phyloP scores from a whole-genome alignment of 306 rosid genomes.

The Glycine latifolia region DNA sequence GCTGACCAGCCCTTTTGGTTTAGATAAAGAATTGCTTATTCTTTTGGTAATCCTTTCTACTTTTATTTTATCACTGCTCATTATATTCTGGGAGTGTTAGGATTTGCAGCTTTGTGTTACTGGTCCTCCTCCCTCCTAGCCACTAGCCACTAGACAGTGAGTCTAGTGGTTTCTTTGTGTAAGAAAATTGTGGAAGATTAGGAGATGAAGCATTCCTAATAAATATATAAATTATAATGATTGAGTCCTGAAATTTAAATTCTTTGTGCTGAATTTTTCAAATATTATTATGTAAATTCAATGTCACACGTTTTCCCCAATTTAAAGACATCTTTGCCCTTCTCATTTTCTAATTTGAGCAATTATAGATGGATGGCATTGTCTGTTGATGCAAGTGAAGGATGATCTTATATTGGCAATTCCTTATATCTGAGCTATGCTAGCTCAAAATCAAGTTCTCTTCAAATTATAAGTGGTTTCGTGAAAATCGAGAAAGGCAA shows the following conservation, averaged over 20 bases:
- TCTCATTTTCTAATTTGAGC: constrained; percentile 25
- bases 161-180: constrained; percentile 15
- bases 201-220: constrained; percentile 12
- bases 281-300: constrained; percentile 28
- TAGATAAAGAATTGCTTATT: constrained; percentile 14
- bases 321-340: constrained; percentile 1
- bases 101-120: not conserved
- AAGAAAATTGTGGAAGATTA: constrained; percentile 5
- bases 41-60: not conserved
- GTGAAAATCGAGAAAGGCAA: constrained; percentile 31
- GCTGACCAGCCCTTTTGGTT: not conserved
- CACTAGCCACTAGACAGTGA: not conserved
- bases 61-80: constrained; percentile 1
- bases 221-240: not conserved
- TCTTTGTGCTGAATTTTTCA: not conserved
- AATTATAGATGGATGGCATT: not conserved
- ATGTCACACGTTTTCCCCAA: constrained; percentile 11
- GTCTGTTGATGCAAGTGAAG: constrained; percentile 25
- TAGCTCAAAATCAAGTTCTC: constrained; percentile 29
- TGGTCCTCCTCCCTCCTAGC: not conserved
- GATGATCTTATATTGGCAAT: constrained; percentile 15
- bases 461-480: constrained; percentile 26
- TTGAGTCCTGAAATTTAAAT: not conserved
- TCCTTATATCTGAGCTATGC: constrained; percentile 24
- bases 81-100: not conserved